Percentiles rank a stretch among this genome's conserved stretches.
Evolutionary conservation across 108 stramenopile species (phyloP).

Genomic region (Stephanodiscus triporus): DNA sequence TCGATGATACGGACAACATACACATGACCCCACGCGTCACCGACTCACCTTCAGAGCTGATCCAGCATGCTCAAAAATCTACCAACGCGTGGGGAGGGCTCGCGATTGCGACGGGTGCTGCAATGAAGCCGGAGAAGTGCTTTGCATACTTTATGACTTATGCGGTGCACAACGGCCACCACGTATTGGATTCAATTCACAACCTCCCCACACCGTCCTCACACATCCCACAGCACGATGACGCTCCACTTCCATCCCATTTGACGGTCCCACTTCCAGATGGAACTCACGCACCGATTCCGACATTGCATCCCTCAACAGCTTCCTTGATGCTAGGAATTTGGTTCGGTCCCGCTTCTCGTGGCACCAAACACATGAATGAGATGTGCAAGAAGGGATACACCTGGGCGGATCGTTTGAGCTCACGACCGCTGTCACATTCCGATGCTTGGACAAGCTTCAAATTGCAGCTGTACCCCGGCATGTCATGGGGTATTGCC

Average conservation of each 20-base stretch:
- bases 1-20: slow-evolving; percentile 12
- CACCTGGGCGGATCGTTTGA: neutral
- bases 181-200: neutral
- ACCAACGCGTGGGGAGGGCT: neutral
- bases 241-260: neutral
- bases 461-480: neutral
- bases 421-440: neutral
- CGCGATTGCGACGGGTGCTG: neutral
- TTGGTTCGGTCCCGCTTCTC: neutral
- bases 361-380: neutral
- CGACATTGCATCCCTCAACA: neutral
- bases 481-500: neutral
- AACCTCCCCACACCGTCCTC: no score
- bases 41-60: neutral
- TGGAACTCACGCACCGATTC: neutral
- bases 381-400: neutral
- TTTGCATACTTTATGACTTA: neutral
- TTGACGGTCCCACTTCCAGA: neutral
- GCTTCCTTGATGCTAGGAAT: neutral
- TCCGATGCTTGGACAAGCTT: neutral
- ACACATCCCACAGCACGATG: no score
- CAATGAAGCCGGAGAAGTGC: neutral
- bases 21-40: neutral
- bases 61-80: neutral
- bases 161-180: neutral